Base-by-base conservation (phyloP, 2,329 filamentous ascomycete genomes). In the Alternaria triticina region DNA sequence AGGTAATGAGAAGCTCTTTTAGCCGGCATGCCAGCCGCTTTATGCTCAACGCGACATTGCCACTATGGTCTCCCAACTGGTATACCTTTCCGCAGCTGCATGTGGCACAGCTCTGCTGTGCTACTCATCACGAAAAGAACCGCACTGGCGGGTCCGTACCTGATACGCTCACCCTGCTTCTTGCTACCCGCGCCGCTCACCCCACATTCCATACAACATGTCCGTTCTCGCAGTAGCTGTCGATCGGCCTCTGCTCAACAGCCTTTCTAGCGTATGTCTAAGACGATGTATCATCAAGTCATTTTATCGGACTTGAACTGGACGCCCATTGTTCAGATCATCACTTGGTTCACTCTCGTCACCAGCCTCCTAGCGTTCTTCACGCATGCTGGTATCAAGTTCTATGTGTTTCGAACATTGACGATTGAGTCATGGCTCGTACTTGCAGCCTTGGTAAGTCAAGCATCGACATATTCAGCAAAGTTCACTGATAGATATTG, bases 311-410 rank as follows among this genome's bases (percentile, higher is more conserved):
- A 64, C 25, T 47, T 60, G 15, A 74, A 74, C 44, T 62, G 64
- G 10, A 73, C 67, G 28, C 72, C 72, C 12, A 59, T 73, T 9
- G 60, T 74, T n/a, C 69, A 74, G 40, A 72, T 74, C 25, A 49
- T 71, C n/a, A 65, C 68, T 13, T 74, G 70, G 70, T 61, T 74
- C 23, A 62, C 57, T 28, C 57, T 74, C 10, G 65, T 61, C 7
- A 64, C 67, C 3, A 70, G 68, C 30, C 56, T 70, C 4, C 43
- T 74, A 12, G 70, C 72, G 1, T 70, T 73, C 43, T 28, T 69
- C 3, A 67, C 66, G 11, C 70, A 72, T 43, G 69, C 70, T 13
- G 65, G 70, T 8, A 68, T 71, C 54, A 69, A 68, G 25, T 50
- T 70, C n/a, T 71, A 70, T 40, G 62, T 69, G 4, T 70, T 67